phyloP scores from a whole-genome alignment of 306 rosid species.

The Acacia melanoxylon region DNA sequence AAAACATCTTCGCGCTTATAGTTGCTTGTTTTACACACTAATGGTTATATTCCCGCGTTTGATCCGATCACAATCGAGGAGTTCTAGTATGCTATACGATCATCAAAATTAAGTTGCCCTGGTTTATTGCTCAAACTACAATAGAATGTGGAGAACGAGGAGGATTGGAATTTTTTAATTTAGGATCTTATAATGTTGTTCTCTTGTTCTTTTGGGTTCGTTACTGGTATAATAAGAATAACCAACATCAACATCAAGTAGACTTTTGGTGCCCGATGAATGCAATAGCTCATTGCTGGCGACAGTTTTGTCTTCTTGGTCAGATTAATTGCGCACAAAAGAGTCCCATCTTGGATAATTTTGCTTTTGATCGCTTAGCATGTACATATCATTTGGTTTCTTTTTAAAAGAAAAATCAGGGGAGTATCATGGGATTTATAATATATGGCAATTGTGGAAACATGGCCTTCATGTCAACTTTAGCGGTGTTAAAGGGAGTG shows the following conservation, averaged over 20 bases:
- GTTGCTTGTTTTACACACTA: background rate
- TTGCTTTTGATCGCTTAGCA: background rate
- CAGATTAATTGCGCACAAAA: background rate
- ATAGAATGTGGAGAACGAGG: background rate
- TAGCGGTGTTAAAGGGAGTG: background rate
- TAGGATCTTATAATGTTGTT: background rate
- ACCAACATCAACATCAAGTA: background rate
- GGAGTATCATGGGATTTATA: background rate
- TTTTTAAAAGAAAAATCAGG: background rate
- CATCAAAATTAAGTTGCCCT: background rate
- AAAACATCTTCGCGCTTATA: conserved; percentile 2
- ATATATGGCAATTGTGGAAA: background rate
- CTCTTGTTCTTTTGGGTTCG: background rate
- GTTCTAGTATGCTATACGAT: background rate
- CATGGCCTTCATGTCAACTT: background rate
- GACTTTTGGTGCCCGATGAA: background rate
- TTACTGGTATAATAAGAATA: background rate
- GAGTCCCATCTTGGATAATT: background rate
- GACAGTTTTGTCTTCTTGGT: background rate
- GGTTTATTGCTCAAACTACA: background rate
- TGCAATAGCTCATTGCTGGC: background rate
- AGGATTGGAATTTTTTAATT: background rate
- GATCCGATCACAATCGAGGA: background rate
- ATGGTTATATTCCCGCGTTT: too few species aligned
- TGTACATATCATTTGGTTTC: background rate